Percentiles rank a stretch among this genome's conserved stretches.
Evolutionary conservation across 169 alveolate genomes (phyloP).

Genomic region (Cryptosporidium tyzzeri): DNA sequence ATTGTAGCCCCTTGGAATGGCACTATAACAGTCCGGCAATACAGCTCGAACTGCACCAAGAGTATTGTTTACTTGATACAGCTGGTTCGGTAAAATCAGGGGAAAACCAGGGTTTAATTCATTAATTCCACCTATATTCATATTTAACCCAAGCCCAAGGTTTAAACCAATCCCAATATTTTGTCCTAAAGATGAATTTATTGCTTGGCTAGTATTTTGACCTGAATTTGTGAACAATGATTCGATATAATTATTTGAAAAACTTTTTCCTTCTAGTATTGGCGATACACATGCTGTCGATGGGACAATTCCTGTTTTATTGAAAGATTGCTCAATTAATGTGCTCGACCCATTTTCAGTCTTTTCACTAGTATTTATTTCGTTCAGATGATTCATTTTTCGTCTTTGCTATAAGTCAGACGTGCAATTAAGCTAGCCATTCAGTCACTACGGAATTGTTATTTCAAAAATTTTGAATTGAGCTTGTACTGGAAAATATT

Average conservation of each 20-base stretch:
- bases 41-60: constrained; percentile 22
- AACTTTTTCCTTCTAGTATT: constrained; percentile 37
- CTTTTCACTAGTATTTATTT: background rate
- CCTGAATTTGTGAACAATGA: constrained; percentile 18
- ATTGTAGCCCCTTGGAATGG: constrained; percentile 19
- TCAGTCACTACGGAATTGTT: background rate
- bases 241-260: constrained; percentile 39
- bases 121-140: constrained; percentile 18
- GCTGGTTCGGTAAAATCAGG: constrained; percentile 1
- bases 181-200: background rate
- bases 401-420: background rate
- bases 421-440: background rate
- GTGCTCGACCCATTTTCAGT: background rate
- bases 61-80: constrained; percentile 15
- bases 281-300: constrained; percentile 74
- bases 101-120: constrained; percentile 33
- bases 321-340: constrained; percentile 34
- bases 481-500: background rate
- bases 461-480: background rate
- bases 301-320: constrained; percentile 26
- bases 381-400: constrained; percentile 35
- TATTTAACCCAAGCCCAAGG: constrained; percentile 48
- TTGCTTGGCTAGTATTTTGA: constrained; percentile 20
- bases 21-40: constrained; percentile 27
- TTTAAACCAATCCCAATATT: constrained; percentile 51